A percentile compares a stretch with the other conserved stretches of the same genome.
These are phyloP conservation scores for Backusella psychrophila DNA, from an alignment of 192 early-diverging fungal genomes.

Conservation along the genomic window DNA sequence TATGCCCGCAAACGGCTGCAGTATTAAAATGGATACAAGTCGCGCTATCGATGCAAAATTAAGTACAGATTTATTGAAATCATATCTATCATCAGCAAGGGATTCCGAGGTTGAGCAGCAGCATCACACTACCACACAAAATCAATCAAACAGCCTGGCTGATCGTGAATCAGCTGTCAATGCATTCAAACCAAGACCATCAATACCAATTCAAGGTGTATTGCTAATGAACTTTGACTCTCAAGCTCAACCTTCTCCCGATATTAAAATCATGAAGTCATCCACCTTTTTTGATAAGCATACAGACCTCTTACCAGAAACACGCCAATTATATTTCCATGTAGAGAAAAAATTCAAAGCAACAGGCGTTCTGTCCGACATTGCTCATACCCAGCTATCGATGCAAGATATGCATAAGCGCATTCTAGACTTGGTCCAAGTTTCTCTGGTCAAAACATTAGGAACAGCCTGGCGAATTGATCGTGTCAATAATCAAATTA, in stretches of 20 bases:
- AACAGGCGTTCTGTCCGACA: neutral
- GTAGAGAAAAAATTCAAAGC: neutral
- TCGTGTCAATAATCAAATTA: neutral
- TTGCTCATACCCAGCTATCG: neutral
- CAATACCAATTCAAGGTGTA: slow-evolving; percentile 14
- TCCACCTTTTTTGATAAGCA: neutral
- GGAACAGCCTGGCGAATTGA: slow-evolving; percentile 7
- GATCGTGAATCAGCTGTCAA: neutral
- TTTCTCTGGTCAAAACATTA: neutral
- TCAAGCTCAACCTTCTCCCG: neutral
- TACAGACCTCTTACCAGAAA: neutral
- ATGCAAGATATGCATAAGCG: neutral
- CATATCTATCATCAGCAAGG: slow-evolving; percentile 28
- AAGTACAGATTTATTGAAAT: slow-evolving; percentile 45
- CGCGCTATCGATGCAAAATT: slow-evolving; percentile 63
- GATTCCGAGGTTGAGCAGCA: slow-evolving; percentile 1
- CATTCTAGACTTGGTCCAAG: slow-evolving; percentile 2
- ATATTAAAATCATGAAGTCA: slow-evolving; percentile 15
- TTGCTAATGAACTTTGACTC: slow-evolving; percentile 3
- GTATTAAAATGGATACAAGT: slow-evolving; percentile 66
- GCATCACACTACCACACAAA: neutral
- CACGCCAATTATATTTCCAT: slow-evolving; percentile 10
- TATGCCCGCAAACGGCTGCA: slow-evolving; percentile 86
- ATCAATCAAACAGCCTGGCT: neutral
- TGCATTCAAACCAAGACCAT: slow-evolving; percentile 5